Evolutionary conservation across 1,284 basidiomycete genomes (phyloP).

Genomic region (Bjerkandera adusta): DNA sequence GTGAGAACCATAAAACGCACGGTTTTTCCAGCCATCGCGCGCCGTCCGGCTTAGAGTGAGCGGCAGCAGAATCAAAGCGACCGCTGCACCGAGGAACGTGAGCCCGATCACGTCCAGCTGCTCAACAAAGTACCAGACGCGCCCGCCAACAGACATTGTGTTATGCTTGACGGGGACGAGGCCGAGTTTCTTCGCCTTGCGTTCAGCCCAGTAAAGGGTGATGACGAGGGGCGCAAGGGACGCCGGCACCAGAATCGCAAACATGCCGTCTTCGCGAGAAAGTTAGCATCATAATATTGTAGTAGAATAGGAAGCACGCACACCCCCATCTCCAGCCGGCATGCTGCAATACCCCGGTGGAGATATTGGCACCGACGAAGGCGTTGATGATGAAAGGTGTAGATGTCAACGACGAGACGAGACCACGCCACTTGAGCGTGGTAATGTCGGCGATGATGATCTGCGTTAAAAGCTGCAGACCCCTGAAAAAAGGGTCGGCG

Average conservation of each 20-base stretch:
- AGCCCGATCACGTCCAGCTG: slow-evolving; percentile 65
- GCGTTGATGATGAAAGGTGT: slow-evolving; percentile 68
- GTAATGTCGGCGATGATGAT: slow-evolving; percentile 82
- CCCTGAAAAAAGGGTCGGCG: slow-evolving; percentile 30
- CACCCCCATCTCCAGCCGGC: slow-evolving; percentile 77
- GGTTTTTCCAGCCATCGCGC: slow-evolving; percentile 34
- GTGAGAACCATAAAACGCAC: slow-evolving; percentile 12
- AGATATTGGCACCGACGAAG: slow-evolving; percentile 73
- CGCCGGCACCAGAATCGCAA: slow-evolving; percentile 56
- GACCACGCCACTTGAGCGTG: slow-evolving; percentile 74
- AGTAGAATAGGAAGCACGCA: slow-evolving; percentile 18
- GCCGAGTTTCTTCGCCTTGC: slow-evolving; percentile 53
- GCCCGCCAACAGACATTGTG: slow-evolving; percentile 8
- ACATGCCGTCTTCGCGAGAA: slow-evolving; percentile 57
- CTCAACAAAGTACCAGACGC: slow-evolving; percentile 32
- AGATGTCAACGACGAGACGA: slow-evolving; percentile 63
- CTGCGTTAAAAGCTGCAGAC: slow-evolving; percentile 72
- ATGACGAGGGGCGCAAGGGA: slow-evolving; percentile 57
- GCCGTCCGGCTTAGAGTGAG: slow-evolving; percentile 47
- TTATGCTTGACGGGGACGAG: slow-evolving; percentile 27
- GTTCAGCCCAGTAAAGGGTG: slow-evolving; percentile 72
- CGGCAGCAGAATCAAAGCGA: slow-evolving; percentile 58
- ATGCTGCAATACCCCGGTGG: slow-evolving; percentile 52
- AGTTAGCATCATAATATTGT: slow-evolving; percentile 15
- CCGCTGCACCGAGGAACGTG: slow-evolving; percentile 49